Evolutionary conservation across 202 grass and related monocot genomes (phyloP), one percentile per base, ranked within the genome.

Genomic region (Elaeis oleifera): DNA sequence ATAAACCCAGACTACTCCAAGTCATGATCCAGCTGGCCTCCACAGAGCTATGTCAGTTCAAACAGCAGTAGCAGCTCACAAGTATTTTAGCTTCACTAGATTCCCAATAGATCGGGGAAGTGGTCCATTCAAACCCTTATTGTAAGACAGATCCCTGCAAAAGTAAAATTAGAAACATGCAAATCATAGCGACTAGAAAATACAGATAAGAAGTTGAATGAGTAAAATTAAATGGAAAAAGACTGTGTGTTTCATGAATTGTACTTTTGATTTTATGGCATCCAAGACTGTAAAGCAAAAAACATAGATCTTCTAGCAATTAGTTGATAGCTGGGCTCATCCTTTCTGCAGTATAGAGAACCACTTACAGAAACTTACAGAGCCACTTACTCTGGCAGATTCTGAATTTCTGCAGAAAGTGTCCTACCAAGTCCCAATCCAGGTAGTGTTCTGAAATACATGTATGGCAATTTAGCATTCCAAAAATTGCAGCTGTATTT

Each of bases 101-200:
- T 54, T 68, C 26, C 65, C 65, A 7, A 68, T 44, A 4, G 51
- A 36, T 39, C 5, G 55, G 25, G 65, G 65, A 44, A 68, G 20
- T 68, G 11, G 25, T 56, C 65, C 65, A 16, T 13, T 53, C 53
- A 68, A 68, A 56, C 18, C 52, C 9, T 0, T 4, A 48, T 68
- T 68, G 65, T 21, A 68, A 1, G 65, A 56, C 13, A 68, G 3
- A 14, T 68, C 65, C 52, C 65, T 68, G 19, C 14, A 23, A 20
- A 16, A 21, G 24, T 52, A 16, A 7, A 49, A 52, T 11, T 52
- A 56, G 50, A 23, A 20, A 44, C 36, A 44, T 44, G 36, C 36
- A 44, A 44, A 44, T 44, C 36, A 13, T 14, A 11, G 9, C 6
- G 11, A 3, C 36, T 13, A 44, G 7, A 44, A 44, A 44, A 44